Conservation (phyloP, 2,329 filamentous ascomycete species). For the Mycocentrospora acerina region DNA sequence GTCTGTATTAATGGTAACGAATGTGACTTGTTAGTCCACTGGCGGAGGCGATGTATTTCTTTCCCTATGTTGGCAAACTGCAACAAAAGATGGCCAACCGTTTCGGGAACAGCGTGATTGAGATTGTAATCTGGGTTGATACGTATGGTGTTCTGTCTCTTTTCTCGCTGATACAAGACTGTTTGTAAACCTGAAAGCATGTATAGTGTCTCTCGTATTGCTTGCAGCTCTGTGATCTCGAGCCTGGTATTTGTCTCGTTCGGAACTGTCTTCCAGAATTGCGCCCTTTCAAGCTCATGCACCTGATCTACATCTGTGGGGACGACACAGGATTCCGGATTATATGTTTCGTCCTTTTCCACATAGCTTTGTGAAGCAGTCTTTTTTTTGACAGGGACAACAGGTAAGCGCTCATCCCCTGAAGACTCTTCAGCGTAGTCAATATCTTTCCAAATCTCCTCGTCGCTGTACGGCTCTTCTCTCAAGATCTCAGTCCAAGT, state of each 20-base stretch:
- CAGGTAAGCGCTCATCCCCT: conserved; percentile 55
- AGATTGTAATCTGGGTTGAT: conserved; percentile 44
- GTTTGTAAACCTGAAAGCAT: conserved; percentile 82
- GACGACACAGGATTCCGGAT: conserved; percentile 38
- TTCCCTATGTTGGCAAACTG: conserved; percentile 54
- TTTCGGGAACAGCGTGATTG: conserved; percentile 38
- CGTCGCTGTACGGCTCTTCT: conserved; percentile 72
- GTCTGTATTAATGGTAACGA: conserved; percentile 60
- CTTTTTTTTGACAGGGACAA: conserved; percentile 16
- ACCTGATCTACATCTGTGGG: conserved; percentile 30
- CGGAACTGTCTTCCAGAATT: conserved; percentile 49
- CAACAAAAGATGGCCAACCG: conserved; percentile 42
- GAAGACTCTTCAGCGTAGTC: conserved; percentile 68
- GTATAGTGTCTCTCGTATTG: conserved; percentile 75
- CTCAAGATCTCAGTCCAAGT: conserved; percentile 79
- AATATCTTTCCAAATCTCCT: conserved; percentile 69
- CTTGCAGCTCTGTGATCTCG: conserved; percentile 68
- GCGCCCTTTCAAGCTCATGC: conserved; percentile 44
- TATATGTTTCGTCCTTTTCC: conserved; percentile 36
- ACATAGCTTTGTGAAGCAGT: conserved; percentile 39
- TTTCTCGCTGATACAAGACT: conserved; percentile 61
- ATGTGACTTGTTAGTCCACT: conserved; percentile 47
- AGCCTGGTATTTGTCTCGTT: conserved; percentile 15
- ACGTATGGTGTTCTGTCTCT: conserved; percentile 23
- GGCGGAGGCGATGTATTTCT: conserved; percentile 50